These are phyloP conservation scores for Naganishia vaughanmartiniae DNA, from an alignment of 768 basidiomycete genomes.

Conservation along the genomic window DNA sequence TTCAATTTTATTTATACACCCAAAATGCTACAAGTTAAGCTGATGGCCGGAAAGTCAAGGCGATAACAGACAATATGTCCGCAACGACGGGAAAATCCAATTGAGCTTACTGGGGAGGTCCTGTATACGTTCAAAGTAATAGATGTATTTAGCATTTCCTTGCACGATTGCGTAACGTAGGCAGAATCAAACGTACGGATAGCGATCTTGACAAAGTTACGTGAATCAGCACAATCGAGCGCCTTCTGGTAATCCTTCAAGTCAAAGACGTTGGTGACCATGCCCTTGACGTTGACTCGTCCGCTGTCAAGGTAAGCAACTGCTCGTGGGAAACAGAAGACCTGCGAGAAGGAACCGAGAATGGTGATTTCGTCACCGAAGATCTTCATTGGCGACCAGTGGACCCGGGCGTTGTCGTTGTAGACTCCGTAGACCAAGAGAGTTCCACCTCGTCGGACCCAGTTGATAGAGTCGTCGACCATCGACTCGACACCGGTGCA, in stretches of 20 bases:
- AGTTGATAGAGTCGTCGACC: conserved; percentile 84
- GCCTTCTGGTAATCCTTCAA: conserved; percentile 65
- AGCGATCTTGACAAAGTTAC: conserved; percentile 24
- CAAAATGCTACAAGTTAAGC: conserved; percentile 9
- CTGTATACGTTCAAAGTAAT: neutral
- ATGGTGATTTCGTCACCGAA: conserved; percentile 71
- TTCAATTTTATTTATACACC: neutral
- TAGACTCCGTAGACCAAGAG: conserved; percentile 73
- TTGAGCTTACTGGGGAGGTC: conserved; percentile 10
- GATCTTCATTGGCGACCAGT: conserved; percentile 83
- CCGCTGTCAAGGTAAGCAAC: conserved; percentile 83
- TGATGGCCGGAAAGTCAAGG: neutral
- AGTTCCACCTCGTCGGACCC: conserved; percentile 63
- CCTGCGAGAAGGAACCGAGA: conserved; percentile 86
- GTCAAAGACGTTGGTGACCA: conserved; percentile 62
- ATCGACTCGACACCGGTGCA: conserved; percentile 80
- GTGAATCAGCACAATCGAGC: conserved; percentile 56
- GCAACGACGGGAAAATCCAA: neutral
- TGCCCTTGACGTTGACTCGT: conserved; percentile 56
- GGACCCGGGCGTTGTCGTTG: conserved; percentile 75
- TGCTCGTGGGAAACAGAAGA: conserved; percentile 84
- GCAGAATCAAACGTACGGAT: neutral
- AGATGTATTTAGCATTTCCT: neutral
- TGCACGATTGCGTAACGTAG: neutral
- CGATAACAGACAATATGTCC: neutral